These are phyloP conservation scores for Actinomortierella ambigua DNA, from an alignment of 371 early-diverging fungal species.

Conservation along the genomic window DNA sequence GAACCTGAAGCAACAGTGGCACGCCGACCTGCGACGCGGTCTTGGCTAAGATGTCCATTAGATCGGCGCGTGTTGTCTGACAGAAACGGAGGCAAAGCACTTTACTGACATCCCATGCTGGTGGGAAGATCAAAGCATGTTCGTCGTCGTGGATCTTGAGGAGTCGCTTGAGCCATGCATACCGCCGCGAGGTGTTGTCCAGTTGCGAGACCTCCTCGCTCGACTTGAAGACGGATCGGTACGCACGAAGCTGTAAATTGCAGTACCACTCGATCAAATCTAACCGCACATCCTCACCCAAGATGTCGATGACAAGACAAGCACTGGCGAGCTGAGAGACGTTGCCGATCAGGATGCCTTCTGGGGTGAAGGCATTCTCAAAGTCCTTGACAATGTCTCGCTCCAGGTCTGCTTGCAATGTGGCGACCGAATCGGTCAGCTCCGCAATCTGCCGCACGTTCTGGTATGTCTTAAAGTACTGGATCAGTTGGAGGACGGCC, in stretches of 20 bases:
- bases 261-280: slow-evolving; percentile 81
- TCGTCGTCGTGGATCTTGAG: slow-evolving; percentile 87
- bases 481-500: slow-evolving; percentile 82
- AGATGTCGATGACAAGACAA: slow-evolving; percentile 76
- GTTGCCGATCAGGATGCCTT: slow-evolving; percentile 59
- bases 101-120: slow-evolving; percentile 79
- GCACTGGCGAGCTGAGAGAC: slow-evolving; percentile 68
- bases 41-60: slow-evolving; percentile 57
- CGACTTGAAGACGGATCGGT: slow-evolving; percentile 77
- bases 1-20: slow-evolving; percentile 69
- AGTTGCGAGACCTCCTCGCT: slow-evolving; percentile 86
- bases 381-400: slow-evolving; percentile 80
- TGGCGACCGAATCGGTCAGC: slow-evolving; percentile 65
- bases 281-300: slow-evolving; percentile 74
- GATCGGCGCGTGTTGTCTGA: slow-evolving; percentile 69
- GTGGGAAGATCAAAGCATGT: slow-evolving; percentile 82
- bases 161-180: slow-evolving; percentile 90
- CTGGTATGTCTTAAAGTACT: slow-evolving; percentile 76
- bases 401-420: slow-evolving; percentile 70
- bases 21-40: slow-evolving; percentile 60
- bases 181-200: slow-evolving; percentile 87
- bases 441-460: slow-evolving; percentile 78
- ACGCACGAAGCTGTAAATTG: slow-evolving; percentile 83
- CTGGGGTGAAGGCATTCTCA: slow-evolving; percentile 61
- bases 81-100: slow-evolving; percentile 79